These are phyloP conservation scores for Ustilago loliicola DNA, from an alignment of 1,284 basidiomycete species.

Conservation along the genomic window DNA sequence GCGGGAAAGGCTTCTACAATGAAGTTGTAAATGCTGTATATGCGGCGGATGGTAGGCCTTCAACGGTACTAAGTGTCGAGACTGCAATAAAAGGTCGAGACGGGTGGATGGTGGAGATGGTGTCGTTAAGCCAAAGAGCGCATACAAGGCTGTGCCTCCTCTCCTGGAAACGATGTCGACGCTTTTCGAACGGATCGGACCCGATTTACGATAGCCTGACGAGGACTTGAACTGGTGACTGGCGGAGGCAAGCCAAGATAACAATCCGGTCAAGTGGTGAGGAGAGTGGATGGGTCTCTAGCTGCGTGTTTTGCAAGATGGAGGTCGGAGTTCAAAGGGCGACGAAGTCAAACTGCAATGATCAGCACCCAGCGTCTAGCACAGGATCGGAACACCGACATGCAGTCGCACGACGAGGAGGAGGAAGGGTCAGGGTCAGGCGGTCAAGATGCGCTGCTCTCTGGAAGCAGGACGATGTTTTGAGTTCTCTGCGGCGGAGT, in stretches of 20 bases:
- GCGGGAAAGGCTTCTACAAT: background rate
- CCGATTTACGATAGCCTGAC: slow-evolving; percentile 19
- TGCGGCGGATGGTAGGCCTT: background rate
- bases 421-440: background rate
- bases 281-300: background rate
- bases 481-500: slow-evolving; percentile 1
- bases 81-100: background rate
- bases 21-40: background rate
- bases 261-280: background rate
- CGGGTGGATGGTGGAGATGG: slow-evolving; percentile 5
- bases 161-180: background rate
- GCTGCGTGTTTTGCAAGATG: slow-evolving; percentile 31
- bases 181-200: slow-evolving; percentile 21
- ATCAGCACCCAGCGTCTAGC: background rate
- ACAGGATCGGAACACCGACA: background rate
- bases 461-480: background rate
- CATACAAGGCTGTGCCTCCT: background rate
- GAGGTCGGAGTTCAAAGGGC: slow-evolving; percentile 32
- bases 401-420: background rate
- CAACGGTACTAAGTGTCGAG: background rate
- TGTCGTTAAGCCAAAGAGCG: background rate
- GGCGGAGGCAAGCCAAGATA: background rate
- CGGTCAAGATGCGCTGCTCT: background rate
- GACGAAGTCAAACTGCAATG: background rate
- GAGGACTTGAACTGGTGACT: background rate